Evolutionary conservation across 1,284 basidiomycete species (phyloP), one percentile per base, ranked within the genome.

Genomic region (Rhodotorula sp.): DNA sequence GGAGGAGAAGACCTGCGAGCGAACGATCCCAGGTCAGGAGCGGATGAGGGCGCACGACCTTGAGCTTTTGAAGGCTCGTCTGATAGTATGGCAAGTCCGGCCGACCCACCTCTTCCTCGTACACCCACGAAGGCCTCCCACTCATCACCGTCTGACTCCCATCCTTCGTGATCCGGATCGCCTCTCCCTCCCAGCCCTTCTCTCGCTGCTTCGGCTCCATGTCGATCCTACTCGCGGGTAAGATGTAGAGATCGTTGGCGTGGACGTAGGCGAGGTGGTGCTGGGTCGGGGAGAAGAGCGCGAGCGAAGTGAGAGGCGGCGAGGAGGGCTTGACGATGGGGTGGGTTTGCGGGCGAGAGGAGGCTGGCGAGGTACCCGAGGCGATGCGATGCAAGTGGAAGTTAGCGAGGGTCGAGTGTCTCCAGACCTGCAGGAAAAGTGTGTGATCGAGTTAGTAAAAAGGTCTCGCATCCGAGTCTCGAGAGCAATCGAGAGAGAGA

Each of bases 121-220:
- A 97, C 10, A 96, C 93, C 82, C 96, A 98, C 81, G 97, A 93
- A 0, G 93, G 92, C 0, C 97, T 90, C 10, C 94, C 96, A 79
- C 98, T 90, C 85, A 98, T 97, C 46, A 94, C 85, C 0, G 91
- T 90, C 0, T 87, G 85, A 59, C 90, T 91, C 1, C 95, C 96
- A 31, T 89, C 88, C 1, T 85, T 83, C 1, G 96, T 99, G 12
- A 99, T 84, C 21, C 90, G 88, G 61, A 95, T 88, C n/a, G 89
- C 84, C 5, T 34, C 46, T 6, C n/a, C 16, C 21, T 34, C 5
- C 43, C 14, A 26, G 12, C 67, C 64, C 43, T 62, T 47, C 12
- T 56, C n/a, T 21, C 59, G 46, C 0, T 43, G 34, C 14, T 43
- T 18, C 43, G 29, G 26, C 0, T 26, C n/a, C 7, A 81, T 77